phyloP scores from a whole-genome alignment of 2,329 filamentous ascomycete species.

The Myriosclerotinia curreyana region DNA sequence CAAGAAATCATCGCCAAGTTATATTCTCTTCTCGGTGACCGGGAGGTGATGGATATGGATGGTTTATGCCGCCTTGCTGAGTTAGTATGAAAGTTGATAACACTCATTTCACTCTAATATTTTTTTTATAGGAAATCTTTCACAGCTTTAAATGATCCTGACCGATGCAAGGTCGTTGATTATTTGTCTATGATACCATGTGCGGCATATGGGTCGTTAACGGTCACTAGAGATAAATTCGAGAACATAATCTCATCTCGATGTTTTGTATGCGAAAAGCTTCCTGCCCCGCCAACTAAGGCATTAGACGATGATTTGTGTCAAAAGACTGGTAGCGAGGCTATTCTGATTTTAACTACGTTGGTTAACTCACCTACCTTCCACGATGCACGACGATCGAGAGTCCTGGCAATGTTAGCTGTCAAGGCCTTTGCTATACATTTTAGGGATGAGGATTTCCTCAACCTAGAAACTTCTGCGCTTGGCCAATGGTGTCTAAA shows the following conservation, averaged over 20 bases:
- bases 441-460: constrained; percentile 53
- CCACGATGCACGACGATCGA: constrained; percentile 54
- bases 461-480: constrained; percentile 65
- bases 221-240: constrained; percentile 33
- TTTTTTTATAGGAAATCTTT: constrained; percentile 42
- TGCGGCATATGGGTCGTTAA: constrained; percentile 49
- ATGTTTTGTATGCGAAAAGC: constrained; percentile 38
- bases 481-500: constrained; percentile 79
- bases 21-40: constrained; percentile 40
- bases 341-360: constrained; percentile 47
- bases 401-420: constrained; percentile 69
- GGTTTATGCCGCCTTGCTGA: constrained; percentile 45
- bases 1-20: constrained; percentile 40
- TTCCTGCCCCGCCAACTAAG: constrained; percentile 22
- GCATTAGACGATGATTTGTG: constrained; percentile 26
- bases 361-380: constrained; percentile 48
- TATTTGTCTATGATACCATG: constrained; percentile 58
- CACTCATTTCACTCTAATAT: not conserved
- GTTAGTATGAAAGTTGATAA: constrained; percentile 43
- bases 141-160: constrained; percentile 46
- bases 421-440: constrained; percentile 69
- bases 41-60: constrained; percentile 40
- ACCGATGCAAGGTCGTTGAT: constrained; percentile 53
- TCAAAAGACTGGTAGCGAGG: constrained; percentile 39
- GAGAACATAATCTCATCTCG: constrained; percentile 31